A percentile compares a stretch with the other conserved stretches of the same genome.
phyloP scores from a whole-genome alignment of 345 rosid genomes.

The Eutrema japonicum region DNA sequence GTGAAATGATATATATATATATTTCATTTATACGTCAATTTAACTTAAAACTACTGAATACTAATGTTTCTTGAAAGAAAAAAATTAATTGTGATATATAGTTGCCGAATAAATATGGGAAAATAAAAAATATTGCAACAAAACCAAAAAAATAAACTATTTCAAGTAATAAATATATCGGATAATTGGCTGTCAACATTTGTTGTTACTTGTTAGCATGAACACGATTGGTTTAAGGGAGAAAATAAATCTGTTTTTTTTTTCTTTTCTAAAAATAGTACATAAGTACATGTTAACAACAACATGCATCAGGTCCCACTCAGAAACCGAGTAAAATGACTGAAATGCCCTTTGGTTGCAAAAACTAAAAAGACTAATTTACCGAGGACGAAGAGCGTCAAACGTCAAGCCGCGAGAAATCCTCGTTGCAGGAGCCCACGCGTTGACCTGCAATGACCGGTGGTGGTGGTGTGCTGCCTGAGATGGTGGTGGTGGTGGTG shows the following conservation, averaged over 20 bases:
- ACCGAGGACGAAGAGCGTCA: constrained; percentile 59
- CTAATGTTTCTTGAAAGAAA: not conserved
- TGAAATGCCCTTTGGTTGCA: constrained; percentile 11
- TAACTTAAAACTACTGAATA: not conserved
- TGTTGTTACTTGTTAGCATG: constrained; percentile 36
- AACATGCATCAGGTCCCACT: constrained; percentile 29
- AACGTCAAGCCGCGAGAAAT: constrained; percentile 50
- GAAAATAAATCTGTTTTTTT: constrained; percentile 30
- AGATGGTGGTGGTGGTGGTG: constrained; percentile 57
- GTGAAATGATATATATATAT: too few species aligned
- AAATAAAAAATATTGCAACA: not conserved
- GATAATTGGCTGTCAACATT: not conserved
- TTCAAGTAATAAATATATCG: not conserved
- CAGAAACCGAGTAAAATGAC: constrained; percentile 33
- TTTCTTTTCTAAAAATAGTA: constrained; percentile 17
- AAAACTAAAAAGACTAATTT: constrained; percentile 35
- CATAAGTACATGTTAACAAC: constrained; percentile 39
- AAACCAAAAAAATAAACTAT: not conserved
- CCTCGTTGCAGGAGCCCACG: constrained; percentile 54
- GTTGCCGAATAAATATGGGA: not conserved
- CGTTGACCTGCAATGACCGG: constrained; percentile 55
- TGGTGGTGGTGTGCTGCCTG: constrained; percentile 31
- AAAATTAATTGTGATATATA: not conserved
- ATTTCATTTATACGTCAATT: too few species aligned
- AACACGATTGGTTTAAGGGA: not conserved